Conservation (phyloP, 2,329 filamentous ascomycete genomes). For the Monosporascus sp. region DNA sequence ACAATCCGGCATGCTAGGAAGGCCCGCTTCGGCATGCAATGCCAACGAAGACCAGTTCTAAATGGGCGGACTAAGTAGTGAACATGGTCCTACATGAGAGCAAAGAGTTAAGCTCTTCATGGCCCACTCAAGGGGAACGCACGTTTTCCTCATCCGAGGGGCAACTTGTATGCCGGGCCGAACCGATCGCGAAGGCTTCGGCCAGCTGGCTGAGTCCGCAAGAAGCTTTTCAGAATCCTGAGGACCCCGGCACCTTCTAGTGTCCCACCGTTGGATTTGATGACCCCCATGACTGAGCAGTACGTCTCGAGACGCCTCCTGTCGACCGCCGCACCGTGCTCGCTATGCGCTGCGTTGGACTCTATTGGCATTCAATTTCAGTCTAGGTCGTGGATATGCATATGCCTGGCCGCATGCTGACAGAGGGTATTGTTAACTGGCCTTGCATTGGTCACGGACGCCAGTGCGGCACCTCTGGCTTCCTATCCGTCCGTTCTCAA, state of each 20-base stretch:
- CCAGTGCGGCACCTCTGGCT: conserved; percentile 50
- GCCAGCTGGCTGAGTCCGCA: too few species aligned
- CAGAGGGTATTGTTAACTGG: conserved; percentile 39
- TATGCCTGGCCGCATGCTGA: conserved; percentile 36
- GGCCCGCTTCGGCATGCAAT: too few species aligned
- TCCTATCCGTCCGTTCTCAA: conserved; percentile 46
- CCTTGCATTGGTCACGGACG: conserved; percentile 49
- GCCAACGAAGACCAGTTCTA: too few species aligned
- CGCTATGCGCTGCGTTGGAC: conserved; percentile 43
- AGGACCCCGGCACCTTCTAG: conserved; percentile 43
- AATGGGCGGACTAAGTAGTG: too few species aligned
- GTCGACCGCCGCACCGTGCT: conserved; percentile 32
- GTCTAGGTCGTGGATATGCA: conserved; percentile 50
- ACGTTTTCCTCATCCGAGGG: too few species aligned
- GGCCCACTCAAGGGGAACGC: too few species aligned
- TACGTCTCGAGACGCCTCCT: conserved; percentile 33
- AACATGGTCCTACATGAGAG: too few species aligned
- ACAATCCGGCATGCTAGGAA: too few species aligned
- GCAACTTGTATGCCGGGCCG: too few species aligned
- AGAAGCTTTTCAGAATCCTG: conserved; percentile 6
- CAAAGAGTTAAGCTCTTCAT: too few species aligned
- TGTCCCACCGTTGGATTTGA: conserved; percentile 43
- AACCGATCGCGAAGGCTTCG: too few species aligned
- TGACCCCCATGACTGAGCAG: conserved; percentile 30
- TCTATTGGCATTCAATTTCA: conserved; percentile 41